Evolutionary conservation across 257 asterid species (phyloP).

Genomic region (Solanum chilense): DNA sequence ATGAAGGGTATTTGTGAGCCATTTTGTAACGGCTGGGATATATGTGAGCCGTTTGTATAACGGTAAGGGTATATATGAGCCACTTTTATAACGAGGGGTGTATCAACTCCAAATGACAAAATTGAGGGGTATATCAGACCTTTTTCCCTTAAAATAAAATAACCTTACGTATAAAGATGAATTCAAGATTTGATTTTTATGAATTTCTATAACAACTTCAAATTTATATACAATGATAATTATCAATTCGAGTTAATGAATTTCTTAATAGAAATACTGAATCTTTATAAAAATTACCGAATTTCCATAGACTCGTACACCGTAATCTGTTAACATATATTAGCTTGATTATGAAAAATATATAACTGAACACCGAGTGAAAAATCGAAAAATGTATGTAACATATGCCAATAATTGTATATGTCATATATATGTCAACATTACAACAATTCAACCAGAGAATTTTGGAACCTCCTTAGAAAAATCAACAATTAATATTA

Average conservation of each 20-base stretch:
- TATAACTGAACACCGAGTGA: not conserved
- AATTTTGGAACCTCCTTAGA: not conserved
- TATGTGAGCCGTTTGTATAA: too few relatives aligned
- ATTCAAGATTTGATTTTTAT: not conserved
- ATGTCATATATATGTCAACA: not conserved
- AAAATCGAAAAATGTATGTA: not conserved
- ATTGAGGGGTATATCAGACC: too few relatives aligned
- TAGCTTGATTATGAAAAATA: not conserved
- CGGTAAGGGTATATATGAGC: too few relatives aligned
- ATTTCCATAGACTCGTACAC: accelerated
- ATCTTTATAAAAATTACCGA: accelerated
- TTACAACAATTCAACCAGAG: not conserved
- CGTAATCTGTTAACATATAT: not conserved
- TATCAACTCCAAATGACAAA: too few relatives aligned
- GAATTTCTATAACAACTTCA: too few relatives aligned
- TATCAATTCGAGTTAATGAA: not conserved
- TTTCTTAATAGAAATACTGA: not conserved
- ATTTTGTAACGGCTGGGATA: too few relatives aligned
- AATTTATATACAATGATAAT: not conserved
- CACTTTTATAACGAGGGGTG: too few relatives aligned
- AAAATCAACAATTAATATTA: not conserved
- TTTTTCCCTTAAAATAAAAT: not conserved
- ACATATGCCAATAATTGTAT: not conserved
- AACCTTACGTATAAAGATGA: accelerated
- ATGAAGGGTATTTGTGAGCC: too few relatives aligned